Percentiles rank a stretch among this genome's conserved stretches.
Evolutionary conservation across 441 rosid species (phyloP).

Genomic region (Populus trichocarpa): DNA sequence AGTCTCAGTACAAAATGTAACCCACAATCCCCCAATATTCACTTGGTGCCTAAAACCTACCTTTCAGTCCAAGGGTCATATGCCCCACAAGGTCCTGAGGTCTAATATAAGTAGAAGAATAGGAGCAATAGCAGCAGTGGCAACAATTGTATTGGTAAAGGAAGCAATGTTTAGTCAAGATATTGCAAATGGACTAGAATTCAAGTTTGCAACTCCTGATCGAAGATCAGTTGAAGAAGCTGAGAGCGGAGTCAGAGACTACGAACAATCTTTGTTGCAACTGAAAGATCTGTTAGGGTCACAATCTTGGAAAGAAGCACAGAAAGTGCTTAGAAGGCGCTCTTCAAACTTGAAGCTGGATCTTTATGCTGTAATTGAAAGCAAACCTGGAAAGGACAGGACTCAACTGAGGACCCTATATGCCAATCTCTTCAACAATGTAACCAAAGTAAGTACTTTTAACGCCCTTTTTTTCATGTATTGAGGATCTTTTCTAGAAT

Average conservation of each 20-base stretch:
- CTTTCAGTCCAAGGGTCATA: background rate
- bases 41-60: background rate
- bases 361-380: slow-evolving; percentile 57
- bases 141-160: slow-evolving; percentile 15
- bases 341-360: slow-evolving; percentile 63
- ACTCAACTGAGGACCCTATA: slow-evolving; percentile 50
- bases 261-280: slow-evolving; percentile 31
- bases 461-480: background rate
- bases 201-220: slow-evolving; percentile 35
- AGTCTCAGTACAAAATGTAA: background rate
- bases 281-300: slow-evolving; percentile 19
- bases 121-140: slow-evolving; percentile 13
- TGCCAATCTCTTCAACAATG: slow-evolving; percentile 53
- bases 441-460: slow-evolving; percentile 37
- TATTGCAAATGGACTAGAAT: slow-evolving; percentile 24
- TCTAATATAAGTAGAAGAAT: slow-evolving; percentile 21
- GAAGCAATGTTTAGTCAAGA: slow-evolving; percentile 3
- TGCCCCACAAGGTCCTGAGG: background rate
- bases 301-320: slow-evolving; percentile 57
- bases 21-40: background rate
- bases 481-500: background rate
- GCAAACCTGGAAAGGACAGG: slow-evolving; percentile 51
- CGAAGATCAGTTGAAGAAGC: slow-evolving; percentile 39
- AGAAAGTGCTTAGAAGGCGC: slow-evolving; percentile 25
- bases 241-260: slow-evolving; percentile 24